Conservation (phyloP, 2,329 filamentous ascomycete genomes). For the Parafenestella ontariensis region DNA sequence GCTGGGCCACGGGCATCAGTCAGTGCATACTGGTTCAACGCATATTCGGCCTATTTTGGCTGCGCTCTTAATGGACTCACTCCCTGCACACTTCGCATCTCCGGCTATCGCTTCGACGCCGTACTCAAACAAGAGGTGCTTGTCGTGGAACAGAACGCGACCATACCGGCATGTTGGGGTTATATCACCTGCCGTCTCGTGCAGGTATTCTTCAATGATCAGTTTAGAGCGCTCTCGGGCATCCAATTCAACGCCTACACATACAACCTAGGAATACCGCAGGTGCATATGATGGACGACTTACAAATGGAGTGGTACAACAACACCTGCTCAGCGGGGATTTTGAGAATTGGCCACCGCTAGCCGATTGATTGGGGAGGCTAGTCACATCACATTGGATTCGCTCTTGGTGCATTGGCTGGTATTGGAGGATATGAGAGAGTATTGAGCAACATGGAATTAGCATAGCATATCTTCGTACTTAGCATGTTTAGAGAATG, state of each 20-base stretch:
- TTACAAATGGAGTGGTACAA: constrained; percentile 58
- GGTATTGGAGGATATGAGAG: constrained; percentile 2
- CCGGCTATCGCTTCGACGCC: constrained; percentile 54
- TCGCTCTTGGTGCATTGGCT: background rate
- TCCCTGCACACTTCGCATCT: constrained; percentile 54
- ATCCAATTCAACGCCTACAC: constrained; percentile 58
- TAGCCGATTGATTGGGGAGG: constrained; percentile 22
- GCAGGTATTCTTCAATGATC: constrained; percentile 51
- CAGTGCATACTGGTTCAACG: constrained; percentile 60
- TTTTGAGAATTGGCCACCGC: constrained; percentile 40
- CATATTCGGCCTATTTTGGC: constrained; percentile 55
- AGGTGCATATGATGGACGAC: constrained; percentile 58
- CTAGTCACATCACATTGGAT: background rate
- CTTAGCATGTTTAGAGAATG: constrained; percentile 6
- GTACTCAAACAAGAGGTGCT: constrained; percentile 44
- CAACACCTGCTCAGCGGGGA: constrained; percentile 57
- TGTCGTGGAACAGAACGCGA: constrained; percentile 48
- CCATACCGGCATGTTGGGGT: constrained; percentile 51
- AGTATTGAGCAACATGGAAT: constrained; percentile 4
- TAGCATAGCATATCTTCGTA: constrained; percentile 14
- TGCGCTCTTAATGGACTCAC: constrained; percentile 54
- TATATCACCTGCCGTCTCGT: constrained; percentile 53
- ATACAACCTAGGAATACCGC: constrained; percentile 45
- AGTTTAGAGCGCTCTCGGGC: constrained; percentile 52
- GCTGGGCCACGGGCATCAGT: constrained; percentile 53